A percentile compares a stretch with the other conserved stretches of the same genome.
Conservation (phyloP, 371 early-diverging fungal species). For the Polyrhizophydium stewartii region DNA sequence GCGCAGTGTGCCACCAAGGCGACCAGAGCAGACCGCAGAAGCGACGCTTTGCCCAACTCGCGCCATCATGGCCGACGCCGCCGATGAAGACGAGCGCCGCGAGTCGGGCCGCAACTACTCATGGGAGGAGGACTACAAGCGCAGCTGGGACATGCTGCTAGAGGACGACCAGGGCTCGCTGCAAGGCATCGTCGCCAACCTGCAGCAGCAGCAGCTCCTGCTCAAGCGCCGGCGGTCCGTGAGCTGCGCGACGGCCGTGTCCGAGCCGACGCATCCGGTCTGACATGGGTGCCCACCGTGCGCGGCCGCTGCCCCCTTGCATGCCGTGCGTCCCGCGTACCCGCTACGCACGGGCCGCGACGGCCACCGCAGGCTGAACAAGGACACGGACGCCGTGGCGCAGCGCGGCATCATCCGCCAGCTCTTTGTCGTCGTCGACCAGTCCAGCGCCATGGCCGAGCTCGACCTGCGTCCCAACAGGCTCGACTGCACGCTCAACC, state of each 20-base stretch:
- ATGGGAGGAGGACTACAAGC: conserved; percentile 95
- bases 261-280: too few relatives aligned
- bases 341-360: neutral
- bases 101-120: conserved; percentile 56
- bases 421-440: conserved; percentile 75
- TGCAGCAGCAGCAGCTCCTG: conserved; percentile 73
- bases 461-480: conserved; percentile 75
- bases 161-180: conserved; percentile 88
- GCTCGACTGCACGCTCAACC: conserved; percentile 63
- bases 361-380: conserved; percentile 41
- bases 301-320: neutral
- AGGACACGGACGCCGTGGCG: conserved; percentile 70
- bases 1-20: too few relatives aligned
- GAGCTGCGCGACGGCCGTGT: too few relatives aligned
- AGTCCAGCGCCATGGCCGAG: conserved; percentile 80
- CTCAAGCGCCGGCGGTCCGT: neutral
- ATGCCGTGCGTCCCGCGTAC: neutral
- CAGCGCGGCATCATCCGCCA: conserved; percentile 94
- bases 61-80: neutral
- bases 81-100: conserved; percentile 7
- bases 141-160: conserved; percentile 83
- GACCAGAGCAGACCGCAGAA: too few relatives aligned
- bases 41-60: too few relatives aligned
- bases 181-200: conserved; percentile 65
- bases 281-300: too few relatives aligned